A percentile compares a stretch with the other conserved stretches of the same genome.
Conservation (phyloP, 768 basidiomycete genomes). For the Russula sp. region DNA sequence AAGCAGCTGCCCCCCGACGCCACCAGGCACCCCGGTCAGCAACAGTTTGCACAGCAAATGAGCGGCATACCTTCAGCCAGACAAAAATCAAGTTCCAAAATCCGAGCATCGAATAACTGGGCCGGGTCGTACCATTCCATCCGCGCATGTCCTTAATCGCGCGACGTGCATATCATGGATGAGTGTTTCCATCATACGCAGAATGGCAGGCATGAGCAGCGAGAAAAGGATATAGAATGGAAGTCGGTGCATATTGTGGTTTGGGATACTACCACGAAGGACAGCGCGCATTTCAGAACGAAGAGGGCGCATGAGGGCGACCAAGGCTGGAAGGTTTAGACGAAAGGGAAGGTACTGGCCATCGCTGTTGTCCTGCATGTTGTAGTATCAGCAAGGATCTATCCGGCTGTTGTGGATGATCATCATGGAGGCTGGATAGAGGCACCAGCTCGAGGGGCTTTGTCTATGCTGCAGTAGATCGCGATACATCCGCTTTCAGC, state of each 20-base stretch:
- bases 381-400: neutral
- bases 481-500: no score
- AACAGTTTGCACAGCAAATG: neutral
- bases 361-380: slow-evolving; percentile 86
- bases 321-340: slow-evolving; percentile 62
- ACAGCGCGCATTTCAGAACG: slow-evolving; percentile 36
- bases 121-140: slow-evolving; percentile 70
- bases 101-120: slow-evolving; percentile 84
- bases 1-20: slow-evolving; percentile 70
- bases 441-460: no score
- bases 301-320: slow-evolving; percentile 49
- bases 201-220: slow-evolving; percentile 50
- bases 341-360: slow-evolving; percentile 86
- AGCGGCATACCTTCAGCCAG: slow-evolving; percentile 78
- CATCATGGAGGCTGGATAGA: no score
- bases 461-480: no score
- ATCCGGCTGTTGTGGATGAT: neutral
- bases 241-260: slow-evolving; percentile 34
- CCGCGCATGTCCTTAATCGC: slow-evolving; percentile 88
- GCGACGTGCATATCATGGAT: slow-evolving; percentile 92
- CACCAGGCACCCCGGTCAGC: neutral
- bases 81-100: slow-evolving; percentile 96
- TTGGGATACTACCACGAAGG: slow-evolving; percentile 24
- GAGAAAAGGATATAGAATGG: slow-evolving; percentile 59
- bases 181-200: slow-evolving; percentile 91